Base-by-base conservation (phyloP, 176 grass and related monocot species). In the Neostapfia colusana region DNA sequence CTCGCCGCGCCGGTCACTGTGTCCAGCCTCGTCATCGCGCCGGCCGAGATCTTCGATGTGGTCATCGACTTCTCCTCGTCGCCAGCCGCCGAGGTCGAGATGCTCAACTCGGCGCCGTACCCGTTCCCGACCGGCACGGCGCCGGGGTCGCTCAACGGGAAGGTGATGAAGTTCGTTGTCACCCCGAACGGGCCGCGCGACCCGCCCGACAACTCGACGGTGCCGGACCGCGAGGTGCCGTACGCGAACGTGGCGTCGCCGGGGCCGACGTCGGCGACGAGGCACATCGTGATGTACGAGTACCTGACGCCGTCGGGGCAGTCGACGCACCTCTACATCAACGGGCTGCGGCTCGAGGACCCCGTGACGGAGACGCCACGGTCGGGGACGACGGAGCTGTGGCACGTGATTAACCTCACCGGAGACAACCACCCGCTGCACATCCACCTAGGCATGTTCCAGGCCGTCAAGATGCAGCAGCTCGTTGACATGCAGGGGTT, bases 381-480 rank as follows among this genome's bases (percentile, higher is more conserved):
- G 75, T 87, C 79, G 17, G 92, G 92, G 12, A 91, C 83, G 53
- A 77, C 65, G 21, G 88, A 95, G 86, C 71, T 95, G 8, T 95
- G 92, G 92, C 20, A 82, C 8, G 86, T 91, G 31, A 91, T 95
- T 69, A 95, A 95, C 82, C 88, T 95, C 71, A 91, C 92, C 11
- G 77, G 81, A 0, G 92, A 95, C 70, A 91, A 89, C 67, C 92
- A 91, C 72, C 88, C 88, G 20, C 43, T 95, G 68, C 88, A 91
- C 70, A 71, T 95, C 62, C 92, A 95, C 79, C 81, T 94, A 24
- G 85, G 25, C 14, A 28, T 80, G 55, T 82, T 91, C 81, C 79
- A 81, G 79, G 65, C 54, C 21, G 68, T 84, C 44, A 64, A 21
- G 63, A 75, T 86, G 67, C 83, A 82, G 78, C 62, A 80, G 73